Base-by-base conservation (phyloP, 176 grass and related monocot genomes). In the Tillandsia leiboldiana region DNA sequence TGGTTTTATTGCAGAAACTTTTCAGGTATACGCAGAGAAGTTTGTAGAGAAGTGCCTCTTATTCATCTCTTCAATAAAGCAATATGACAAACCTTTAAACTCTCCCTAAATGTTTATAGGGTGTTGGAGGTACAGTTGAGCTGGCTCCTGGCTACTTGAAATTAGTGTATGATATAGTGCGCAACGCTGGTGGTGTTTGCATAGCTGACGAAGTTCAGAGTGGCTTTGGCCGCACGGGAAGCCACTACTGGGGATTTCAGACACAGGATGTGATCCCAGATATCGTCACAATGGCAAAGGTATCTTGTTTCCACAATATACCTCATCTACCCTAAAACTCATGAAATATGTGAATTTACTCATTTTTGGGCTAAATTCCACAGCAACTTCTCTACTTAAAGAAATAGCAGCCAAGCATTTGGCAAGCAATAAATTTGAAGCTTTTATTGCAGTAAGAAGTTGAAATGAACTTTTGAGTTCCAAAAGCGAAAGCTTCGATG, bases 141-240 rank as follows among this genome's bases (percentile, higher is more conserved):
- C 72, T 93, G 77, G 94, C 94, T 71, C 82, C 89, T 81, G 94
- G 89, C 18, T 99, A 93, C 70, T 77, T 99, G n/a, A 93, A 90
- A 58, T 83, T 81, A 64, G 89, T 78, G 20, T 99, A 93, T 77
- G 82, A 93, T 63, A 88, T 77, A 67, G 94, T 99, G 24, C 75
- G 87, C 12, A 90, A 90, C 77, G 80, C 82, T 71, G 89, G 87
- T 70, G 94, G 94, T 47, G 89, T 99, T 50, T 99, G 89, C 78
- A 99, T 99, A 82, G 94, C 94, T 66, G 94, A 99, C 64, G 94
- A 99, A 80, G 94, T 99, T 22, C 94, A 99, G 50, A 99, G 90
- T 77, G 89, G 94, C 52, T 99, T 99, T 70, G 94, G 94, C 18
- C 87, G 94, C 27, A 90, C 90, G 51, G 94, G 94, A 76, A 92